A percentile compares a stretch with the other conserved stretches of the same genome.
phyloP scores from a whole-genome alignment of 495 filamentous ascomycete species.

The Halenospora varia region DNA sequence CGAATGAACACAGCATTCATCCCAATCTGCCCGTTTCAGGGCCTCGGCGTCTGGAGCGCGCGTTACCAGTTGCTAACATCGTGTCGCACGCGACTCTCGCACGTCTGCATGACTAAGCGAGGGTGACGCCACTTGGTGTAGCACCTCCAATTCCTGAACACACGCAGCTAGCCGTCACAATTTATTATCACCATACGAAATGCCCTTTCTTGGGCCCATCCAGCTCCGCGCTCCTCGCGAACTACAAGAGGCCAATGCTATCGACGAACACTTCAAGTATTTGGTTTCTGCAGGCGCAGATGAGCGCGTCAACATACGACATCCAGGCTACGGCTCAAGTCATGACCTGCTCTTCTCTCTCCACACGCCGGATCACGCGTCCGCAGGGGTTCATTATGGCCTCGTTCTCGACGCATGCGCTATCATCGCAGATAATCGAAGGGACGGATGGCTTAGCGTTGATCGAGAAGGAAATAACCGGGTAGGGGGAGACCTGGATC shows the following conservation, averaged over 20 bases:
- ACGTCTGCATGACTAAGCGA: no score
- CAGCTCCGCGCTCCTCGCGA: no score
- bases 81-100: no score
- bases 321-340: slow-evolving; percentile 1
- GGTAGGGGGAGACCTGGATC: neutral
- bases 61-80: neutral
- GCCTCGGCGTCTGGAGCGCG: neutral
- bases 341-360: slow-evolving; percentile 5
- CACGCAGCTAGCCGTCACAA: no score
- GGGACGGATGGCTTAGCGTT: slow-evolving; percentile 10
- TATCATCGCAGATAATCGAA: slow-evolving; percentile 13
- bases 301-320: slow-evolving; percentile 13
- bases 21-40: neutral
- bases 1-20: neutral
- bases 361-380: slow-evolving; percentile 11
- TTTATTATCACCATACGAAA: no score
- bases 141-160: no score
- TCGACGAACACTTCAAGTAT: no score
- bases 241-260: no score
- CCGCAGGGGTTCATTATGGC: slow-evolving; percentile 11
- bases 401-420: slow-evolving; percentile 7
- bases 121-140: no score
- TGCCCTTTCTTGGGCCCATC: no score
- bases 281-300: no score
- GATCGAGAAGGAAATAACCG: slow-evolving; percentile 2